phyloP scores from a whole-genome alignment of 2,329 filamentous ascomycete genomes.

The Penicillium sp. region DNA sequence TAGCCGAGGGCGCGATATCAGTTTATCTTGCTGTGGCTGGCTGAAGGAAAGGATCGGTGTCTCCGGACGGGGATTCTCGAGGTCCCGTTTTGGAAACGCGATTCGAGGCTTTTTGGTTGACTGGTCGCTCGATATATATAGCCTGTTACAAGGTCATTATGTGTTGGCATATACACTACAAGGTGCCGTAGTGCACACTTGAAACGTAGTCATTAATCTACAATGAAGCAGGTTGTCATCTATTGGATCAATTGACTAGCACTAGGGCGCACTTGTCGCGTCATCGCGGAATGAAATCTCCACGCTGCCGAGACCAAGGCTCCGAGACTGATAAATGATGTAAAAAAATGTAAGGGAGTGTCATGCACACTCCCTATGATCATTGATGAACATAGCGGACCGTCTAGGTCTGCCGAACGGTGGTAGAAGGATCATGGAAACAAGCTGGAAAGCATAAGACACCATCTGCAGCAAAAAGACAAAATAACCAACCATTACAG shows the following conservation, averaged over 20 bases:
- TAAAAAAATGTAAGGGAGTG: constrained; percentile 5
- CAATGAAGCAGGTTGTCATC: constrained; percentile 8
- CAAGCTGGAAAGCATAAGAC: constrained; percentile 6
- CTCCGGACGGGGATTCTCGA: too few species aligned
- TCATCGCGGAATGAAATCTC: constrained; percentile 1
- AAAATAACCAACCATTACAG: constrained; percentile 21
- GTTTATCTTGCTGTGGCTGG: background rate
- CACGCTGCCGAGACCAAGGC: background rate
- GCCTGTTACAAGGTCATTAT: background rate
- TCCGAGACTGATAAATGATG: background rate
- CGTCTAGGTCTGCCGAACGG: constrained; percentile 3
- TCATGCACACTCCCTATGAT: constrained; percentile 6
- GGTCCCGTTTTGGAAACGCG: too few species aligned
- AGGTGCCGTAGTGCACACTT: background rate
- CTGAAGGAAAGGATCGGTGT: background rate
- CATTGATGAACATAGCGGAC: constrained; percentile 7
- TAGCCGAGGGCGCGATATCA: background rate
- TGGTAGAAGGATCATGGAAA: constrained; percentile 7
- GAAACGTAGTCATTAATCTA: background rate
- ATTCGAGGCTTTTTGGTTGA: too few species aligned
- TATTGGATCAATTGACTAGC: constrained; percentile 20
- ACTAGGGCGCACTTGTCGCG: constrained; percentile 3
- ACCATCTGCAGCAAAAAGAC: constrained; percentile 10
- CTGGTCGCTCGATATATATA: too few species aligned
- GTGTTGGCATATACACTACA: background rate